Conservation (phyloP, 345 rosid species). For the Lumnitzera racemosa region DNA sequence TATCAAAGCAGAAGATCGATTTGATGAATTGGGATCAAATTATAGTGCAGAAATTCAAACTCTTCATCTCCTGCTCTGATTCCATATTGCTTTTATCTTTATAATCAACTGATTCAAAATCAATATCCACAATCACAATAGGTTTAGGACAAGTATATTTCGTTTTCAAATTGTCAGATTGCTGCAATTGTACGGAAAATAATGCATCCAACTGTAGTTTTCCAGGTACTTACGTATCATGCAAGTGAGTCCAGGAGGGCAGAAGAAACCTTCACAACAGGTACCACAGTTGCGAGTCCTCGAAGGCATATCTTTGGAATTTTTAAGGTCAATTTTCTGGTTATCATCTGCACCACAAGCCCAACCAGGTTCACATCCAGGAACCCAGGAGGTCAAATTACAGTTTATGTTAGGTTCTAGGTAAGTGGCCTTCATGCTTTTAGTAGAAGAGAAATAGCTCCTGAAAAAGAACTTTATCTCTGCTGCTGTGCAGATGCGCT, state of each 20-base stretch:
- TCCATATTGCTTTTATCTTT: no score
- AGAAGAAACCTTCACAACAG: constrained; percentile 96
- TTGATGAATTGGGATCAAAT: no score
- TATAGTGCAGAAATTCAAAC: no score
- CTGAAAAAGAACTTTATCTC: constrained; percentile 72
- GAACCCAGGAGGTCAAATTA: constrained; percentile 74
- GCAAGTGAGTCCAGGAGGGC: constrained; percentile 95
- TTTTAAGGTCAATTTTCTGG: constrained; percentile 39
- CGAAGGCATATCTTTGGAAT: constrained; percentile 47
- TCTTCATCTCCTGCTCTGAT: no score
- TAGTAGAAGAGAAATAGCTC: constrained; percentile 32
- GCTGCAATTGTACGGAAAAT: not conserved
- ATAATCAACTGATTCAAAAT: no score
- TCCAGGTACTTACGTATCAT: constrained; percentile 79
- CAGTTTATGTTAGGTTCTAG: constrained; percentile 85
- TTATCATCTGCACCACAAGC: constrained; percentile 51
- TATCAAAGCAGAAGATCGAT: no score
- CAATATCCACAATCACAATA: not conserved
- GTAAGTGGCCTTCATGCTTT: constrained; percentile 33
- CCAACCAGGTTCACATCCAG: constrained; percentile 99
- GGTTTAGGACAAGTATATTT: no score
- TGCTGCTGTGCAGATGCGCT: constrained; percentile 81
- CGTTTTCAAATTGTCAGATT: not conserved
- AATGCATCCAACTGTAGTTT: not conserved
- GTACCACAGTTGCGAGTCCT: constrained; percentile 45